Evolutionary conservation across 495 filamentous ascomycete genomes (phyloP), one percentile per base, ranked within the genome.

Genomic region (Penicillium taxi): DNA sequence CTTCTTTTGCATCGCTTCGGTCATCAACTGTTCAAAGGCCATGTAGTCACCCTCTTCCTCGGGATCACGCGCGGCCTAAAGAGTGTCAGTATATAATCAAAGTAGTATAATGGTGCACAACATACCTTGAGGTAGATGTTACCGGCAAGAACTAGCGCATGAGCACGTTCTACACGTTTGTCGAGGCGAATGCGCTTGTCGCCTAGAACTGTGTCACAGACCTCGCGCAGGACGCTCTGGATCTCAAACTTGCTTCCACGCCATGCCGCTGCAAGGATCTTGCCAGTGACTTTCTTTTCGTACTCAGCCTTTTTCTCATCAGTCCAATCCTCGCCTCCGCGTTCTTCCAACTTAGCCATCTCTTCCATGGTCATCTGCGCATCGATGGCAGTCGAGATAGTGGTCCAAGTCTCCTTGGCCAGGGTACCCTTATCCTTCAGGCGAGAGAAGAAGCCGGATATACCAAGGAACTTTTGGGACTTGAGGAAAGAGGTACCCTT

Each of bases 41-140:
- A 96, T 93, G 68, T 93, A 96, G 38, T 96, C 90, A 44, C 90
- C 91, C 67, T 96, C 91, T 66, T 99, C 91, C 27, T 96, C 93
- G 26, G 88, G 83, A 43, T 88, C 84, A 41, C 91, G 78, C 57
- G 83, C 75, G 13, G 91, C 91, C 91, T 96, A 44, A 6, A 11
- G n/a, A 1, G 4, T 17, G 19, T 39, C 24, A 38, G 38, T 41
- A 43, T 27, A 29, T 37, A 14, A 13, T 26, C 12, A 25, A 36
- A 5, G 2, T 9, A 18, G 5, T 4, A 24, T 7, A 7, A 21
- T 6, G 12, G 1, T 13, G 31, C 9, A 9, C 3, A 18, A 2
- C 74, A 32, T 76, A 94, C 91, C 70, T 86, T 87, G 37, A 75
- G 63, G 48, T 87, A 94, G 41, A 96, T 84, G 42, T 86, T 87